A percentile compares a stretch with the other conserved stretches of the same genome.
Conservation (phyloP, 805 yeast species). For the Grigorovia humatica region DNA sequence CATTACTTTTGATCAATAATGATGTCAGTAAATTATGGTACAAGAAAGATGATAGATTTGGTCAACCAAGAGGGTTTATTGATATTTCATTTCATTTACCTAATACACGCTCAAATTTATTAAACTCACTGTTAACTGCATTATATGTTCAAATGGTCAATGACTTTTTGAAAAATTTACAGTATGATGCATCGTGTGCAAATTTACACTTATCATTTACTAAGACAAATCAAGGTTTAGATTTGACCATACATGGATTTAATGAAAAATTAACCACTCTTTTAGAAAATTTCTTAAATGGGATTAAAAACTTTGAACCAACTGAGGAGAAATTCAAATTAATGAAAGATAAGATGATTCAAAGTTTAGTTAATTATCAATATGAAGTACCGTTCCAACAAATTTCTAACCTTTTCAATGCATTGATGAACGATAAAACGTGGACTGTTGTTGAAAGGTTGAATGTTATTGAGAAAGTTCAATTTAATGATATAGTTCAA, state of each 20-base stretch:
- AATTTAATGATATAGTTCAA: slow-evolving; percentile 39
- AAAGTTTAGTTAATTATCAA: slow-evolving; percentile 58
- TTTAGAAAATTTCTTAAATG: slow-evolving; percentile 47
- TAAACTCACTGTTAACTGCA: slow-evolving; percentile 46
- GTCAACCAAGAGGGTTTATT: slow-evolving; percentile 78
- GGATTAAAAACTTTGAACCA: slow-evolving; percentile 41
- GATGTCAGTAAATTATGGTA: slow-evolving; percentile 60
- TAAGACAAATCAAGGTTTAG: slow-evolving; percentile 60
- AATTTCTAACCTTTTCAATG: slow-evolving; percentile 50
- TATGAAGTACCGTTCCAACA: slow-evolving; percentile 72
- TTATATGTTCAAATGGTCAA: slow-evolving; percentile 61
- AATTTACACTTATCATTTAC: slow-evolving; percentile 53
- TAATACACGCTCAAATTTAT: slow-evolving; percentile 46
- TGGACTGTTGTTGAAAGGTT: slow-evolving; percentile 58
- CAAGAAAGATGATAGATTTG: slow-evolving; percentile 80
- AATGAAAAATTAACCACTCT: slow-evolving; percentile 68
- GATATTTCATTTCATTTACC: slow-evolving; percentile 59
- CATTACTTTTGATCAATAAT: slow-evolving; percentile 47
- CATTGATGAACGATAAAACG: slow-evolving; percentile 59
- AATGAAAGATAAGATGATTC: slow-evolving; percentile 50
- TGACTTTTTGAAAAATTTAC: slow-evolving; percentile 58
- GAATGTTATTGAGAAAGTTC: slow-evolving; percentile 35
- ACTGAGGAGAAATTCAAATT: slow-evolving; percentile 52
- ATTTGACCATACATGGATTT: slow-evolving; percentile 63
- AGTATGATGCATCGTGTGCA: slow-evolving; percentile 78